These are phyloP conservation scores for Penicillium olsonii DNA, from an alignment of 2,329 filamentous ascomycete genomes.

Conservation along the genomic window DNA sequence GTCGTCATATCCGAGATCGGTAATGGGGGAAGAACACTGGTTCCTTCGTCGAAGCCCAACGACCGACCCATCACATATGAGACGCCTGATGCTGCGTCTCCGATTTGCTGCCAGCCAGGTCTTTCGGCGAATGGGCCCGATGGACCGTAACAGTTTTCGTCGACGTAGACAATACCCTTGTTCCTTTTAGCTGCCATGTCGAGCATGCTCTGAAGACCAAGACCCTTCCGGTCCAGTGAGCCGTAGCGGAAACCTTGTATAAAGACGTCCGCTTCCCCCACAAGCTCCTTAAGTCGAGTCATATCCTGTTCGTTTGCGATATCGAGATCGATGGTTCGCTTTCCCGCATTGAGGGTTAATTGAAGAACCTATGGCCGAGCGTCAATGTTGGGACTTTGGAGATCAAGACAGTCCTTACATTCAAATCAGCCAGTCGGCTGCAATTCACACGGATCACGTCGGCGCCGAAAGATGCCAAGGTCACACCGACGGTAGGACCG, in stretches of 20 bases:
- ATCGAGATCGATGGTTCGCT: constrained; percentile 43
- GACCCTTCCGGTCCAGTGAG: constrained; percentile 36
- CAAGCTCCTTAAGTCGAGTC: constrained; percentile 42
- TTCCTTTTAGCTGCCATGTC: constrained; percentile 43
- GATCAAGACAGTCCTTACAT: constrained; percentile 12
- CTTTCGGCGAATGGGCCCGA: constrained; percentile 49
- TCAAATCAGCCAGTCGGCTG: constrained; percentile 39
- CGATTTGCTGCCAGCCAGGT: constrained; percentile 56
- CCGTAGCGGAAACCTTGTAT: constrained; percentile 56
- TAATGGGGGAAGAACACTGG: constrained; percentile 21
- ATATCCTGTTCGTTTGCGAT: constrained; percentile 47
- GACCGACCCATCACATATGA: constrained; percentile 40
- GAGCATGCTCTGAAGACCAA: constrained; percentile 42
- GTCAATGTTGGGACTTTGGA: background rate
- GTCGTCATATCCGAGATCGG: constrained; percentile 28
- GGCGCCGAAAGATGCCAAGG: constrained; percentile 48
- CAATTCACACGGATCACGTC: constrained; percentile 51
- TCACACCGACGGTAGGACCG: constrained; percentile 45
- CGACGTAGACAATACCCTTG: constrained; percentile 51
- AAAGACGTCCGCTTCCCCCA: constrained; percentile 53
- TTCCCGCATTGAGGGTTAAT: constrained; percentile 25
- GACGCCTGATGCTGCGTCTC: constrained; percentile 45
- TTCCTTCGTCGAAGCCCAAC: constrained; percentile 24
- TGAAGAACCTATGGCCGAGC: constrained; percentile 18
- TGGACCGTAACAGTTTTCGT: constrained; percentile 55